These are phyloP conservation scores for Diaporthe amygdali DNA, from an alignment of 2,329 filamentous ascomycete genomes.

Conservation along the genomic window DNA sequence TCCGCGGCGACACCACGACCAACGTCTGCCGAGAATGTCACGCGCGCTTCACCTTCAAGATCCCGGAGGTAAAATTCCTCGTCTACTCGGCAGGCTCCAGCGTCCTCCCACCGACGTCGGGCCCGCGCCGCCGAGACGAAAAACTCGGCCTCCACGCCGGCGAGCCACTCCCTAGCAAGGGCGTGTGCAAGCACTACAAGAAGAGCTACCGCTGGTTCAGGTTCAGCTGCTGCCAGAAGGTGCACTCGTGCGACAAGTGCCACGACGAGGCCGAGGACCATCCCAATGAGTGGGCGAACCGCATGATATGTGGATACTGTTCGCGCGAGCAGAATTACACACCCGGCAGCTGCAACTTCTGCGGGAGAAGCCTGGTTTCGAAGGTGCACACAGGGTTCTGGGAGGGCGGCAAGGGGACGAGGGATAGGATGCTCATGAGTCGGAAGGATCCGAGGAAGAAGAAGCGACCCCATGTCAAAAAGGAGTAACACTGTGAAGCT, in stretches of 20 bases:
- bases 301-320: slow-evolving; percentile 84
- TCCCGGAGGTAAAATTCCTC: slow-evolving; percentile 80
- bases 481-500: slow-evolving; percentile 32
- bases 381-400: slow-evolving; percentile 75
- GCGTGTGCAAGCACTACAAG: slow-evolving; percentile 63
- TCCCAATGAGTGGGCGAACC: slow-evolving; percentile 78
- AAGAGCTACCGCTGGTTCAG: slow-evolving; percentile 69
- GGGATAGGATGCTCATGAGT: slow-evolving; percentile 74
- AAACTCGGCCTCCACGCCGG: slow-evolving; percentile 62
- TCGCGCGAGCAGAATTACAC: slow-evolving; percentile 82
- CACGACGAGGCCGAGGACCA: slow-evolving; percentile 77
- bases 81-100: slow-evolving; percentile 65
- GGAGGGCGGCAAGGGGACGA: slow-evolving; percentile 86
- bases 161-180: slow-evolving; percentile 57
- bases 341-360: slow-evolving; percentile 77
- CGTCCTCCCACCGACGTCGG: slow-evolving; percentile 33
- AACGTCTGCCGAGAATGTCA: slow-evolving; percentile 83
- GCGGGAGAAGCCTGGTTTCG: slow-evolving; percentile 72
- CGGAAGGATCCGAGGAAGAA: slow-evolving; percentile 78
- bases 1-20: slow-evolving; percentile 74
- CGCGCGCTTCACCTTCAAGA: slow-evolving; percentile 77
- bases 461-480: slow-evolving; percentile 59
- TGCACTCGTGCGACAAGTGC: slow-evolving; percentile 72
- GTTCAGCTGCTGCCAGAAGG: slow-evolving; percentile 65
- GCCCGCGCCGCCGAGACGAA: slow-evolving; percentile 54